Conservation (phyloP, 83 land plant species). For the Isoetes engelmannii region DNA sequence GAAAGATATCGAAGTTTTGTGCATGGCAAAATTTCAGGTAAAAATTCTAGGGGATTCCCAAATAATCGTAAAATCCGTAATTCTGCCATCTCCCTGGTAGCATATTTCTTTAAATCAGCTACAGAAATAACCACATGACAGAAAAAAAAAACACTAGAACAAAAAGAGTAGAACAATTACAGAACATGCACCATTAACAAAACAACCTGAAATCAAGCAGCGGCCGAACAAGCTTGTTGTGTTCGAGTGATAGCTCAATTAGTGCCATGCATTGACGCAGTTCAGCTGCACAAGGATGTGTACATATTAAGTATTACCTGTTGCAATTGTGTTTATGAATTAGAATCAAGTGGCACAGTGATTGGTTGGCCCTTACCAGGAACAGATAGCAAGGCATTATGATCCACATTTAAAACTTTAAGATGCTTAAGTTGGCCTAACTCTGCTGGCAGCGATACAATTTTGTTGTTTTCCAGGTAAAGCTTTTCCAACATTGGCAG, state of each 20-base stretch:
- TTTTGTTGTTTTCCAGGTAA: slow-evolving; percentile 82
- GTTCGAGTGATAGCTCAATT: slow-evolving; percentile 84
- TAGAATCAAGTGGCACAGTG: too few relatives aligned
- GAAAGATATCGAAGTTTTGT: slow-evolving; percentile 72
- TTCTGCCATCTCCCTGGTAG: slow-evolving; percentile 90
- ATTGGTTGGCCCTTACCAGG: slow-evolving; percentile 53
- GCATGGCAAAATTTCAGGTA: slow-evolving; percentile 92
- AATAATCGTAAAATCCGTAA: slow-evolving; percentile 69
- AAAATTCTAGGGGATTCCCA: slow-evolving; percentile 95
- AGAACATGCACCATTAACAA: neutral
- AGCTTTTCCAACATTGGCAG: slow-evolving; percentile 72
- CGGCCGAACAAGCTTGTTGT: slow-evolving; percentile 92
- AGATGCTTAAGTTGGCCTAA: slow-evolving; percentile 74
- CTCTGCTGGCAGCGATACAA: slow-evolving; percentile 67
- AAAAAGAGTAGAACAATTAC: neutral
- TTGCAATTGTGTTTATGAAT: too few relatives aligned
- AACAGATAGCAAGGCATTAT: slow-evolving; percentile 77
- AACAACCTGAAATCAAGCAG: slow-evolving; percentile 93
- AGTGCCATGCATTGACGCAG: slow-evolving; percentile 71
- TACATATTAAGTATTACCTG: neutral
- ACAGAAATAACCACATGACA: too few relatives aligned
- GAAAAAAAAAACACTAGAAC: too few relatives aligned
- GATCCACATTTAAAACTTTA: slow-evolving; percentile 73
- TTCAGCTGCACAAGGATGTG: slow-evolving; percentile 50
- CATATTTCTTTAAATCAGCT: slow-evolving; percentile 14